Conservation (phyloP, 2,329 filamentous ascomycete genomes). For the Sporothrix variecibatus region DNA sequence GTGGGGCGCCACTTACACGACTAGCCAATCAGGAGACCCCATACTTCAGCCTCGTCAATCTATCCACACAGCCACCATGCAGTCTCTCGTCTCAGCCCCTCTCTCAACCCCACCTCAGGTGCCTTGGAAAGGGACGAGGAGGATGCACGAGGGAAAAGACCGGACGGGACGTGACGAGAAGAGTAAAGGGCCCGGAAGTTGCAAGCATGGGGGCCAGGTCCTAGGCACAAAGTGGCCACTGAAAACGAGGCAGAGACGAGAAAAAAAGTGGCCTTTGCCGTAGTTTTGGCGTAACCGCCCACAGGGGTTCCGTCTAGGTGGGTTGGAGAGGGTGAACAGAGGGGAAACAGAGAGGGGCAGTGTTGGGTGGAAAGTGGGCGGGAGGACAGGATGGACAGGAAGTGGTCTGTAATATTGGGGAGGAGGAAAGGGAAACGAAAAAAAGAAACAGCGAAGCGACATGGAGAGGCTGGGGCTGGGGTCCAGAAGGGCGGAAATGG, state of each 20-base stretch:
- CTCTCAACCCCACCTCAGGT: conserved; percentile 10
- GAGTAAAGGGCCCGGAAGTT: background rate
- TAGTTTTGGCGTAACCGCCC: background rate
- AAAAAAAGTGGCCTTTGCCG: background rate
- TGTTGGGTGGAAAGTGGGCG: background rate
- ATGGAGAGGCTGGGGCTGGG: background rate
- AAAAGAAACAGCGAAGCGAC: background rate
- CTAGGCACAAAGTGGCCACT: background rate
- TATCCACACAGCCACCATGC: conserved; percentile 23
- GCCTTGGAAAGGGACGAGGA: background rate
- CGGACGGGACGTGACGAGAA: conserved; percentile 1
- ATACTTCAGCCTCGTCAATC: conserved; percentile 20
- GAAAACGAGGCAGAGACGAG: background rate
- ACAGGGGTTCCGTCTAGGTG: background rate
- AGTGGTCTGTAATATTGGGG: background rate
- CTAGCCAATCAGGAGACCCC: background rate
- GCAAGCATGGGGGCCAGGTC: background rate
- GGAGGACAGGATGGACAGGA: background rate
- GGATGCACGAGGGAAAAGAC: background rate
- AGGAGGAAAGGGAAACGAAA: background rate
- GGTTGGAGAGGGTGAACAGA: background rate
- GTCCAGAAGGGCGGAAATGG: background rate
- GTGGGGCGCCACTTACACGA: conserved; percentile 12
- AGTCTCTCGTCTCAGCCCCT: conserved; percentile 20
- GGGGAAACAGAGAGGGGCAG: background rate